A percentile compares a stretch with the other conserved stretches of the same genome.
These are phyloP conservation scores for Aspergillaceae sp. DNA, from an alignment of 2,329 filamentous ascomycete species.

Conservation along the genomic window DNA sequence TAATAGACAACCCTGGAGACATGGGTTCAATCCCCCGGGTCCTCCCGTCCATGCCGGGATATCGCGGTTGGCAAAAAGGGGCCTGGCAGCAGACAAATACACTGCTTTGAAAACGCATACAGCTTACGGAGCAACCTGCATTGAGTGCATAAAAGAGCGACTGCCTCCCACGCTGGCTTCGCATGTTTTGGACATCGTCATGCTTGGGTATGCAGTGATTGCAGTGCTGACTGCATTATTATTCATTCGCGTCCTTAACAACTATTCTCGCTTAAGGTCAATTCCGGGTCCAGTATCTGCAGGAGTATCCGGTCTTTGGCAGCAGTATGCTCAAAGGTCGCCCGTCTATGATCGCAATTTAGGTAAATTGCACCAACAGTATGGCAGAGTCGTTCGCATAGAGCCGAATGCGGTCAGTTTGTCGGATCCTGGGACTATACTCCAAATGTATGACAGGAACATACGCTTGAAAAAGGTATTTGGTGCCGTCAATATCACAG, in stretches of 20 bases:
- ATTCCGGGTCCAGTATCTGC: conserved; percentile 11
- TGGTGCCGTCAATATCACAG: neutral
- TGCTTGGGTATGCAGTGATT: conserved; percentile 8
- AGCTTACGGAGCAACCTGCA: neutral
- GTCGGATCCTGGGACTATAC: conserved; percentile 7
- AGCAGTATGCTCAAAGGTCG: conserved; percentile 1
- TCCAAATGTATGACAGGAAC: neutral
- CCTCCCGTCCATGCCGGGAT: conserved; percentile 10
- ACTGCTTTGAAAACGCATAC: neutral
- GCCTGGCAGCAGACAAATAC: neutral
- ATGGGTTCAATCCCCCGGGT: neutral
- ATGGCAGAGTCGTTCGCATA: conserved; percentile 25
- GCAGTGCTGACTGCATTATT: conserved; percentile 1
- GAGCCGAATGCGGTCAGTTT: conserved; percentile 23
- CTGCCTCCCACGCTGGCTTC: neutral
- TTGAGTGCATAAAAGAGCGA: neutral
- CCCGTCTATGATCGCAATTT: conserved; percentile 5
- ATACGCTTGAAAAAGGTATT: neutral
- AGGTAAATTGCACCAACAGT: conserved; percentile 15
- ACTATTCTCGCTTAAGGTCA: conserved; percentile 7
- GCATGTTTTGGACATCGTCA: conserved; percentile 1
- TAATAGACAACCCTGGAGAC: neutral
- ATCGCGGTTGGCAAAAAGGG: conserved; percentile 8
- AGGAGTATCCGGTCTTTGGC: conserved; percentile 8
- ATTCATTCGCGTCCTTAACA: conserved; percentile 4